phyloP scores from a whole-genome alignment of 2,329 filamentous ascomycete genomes.

The Ophiostoma ips region DNA sequence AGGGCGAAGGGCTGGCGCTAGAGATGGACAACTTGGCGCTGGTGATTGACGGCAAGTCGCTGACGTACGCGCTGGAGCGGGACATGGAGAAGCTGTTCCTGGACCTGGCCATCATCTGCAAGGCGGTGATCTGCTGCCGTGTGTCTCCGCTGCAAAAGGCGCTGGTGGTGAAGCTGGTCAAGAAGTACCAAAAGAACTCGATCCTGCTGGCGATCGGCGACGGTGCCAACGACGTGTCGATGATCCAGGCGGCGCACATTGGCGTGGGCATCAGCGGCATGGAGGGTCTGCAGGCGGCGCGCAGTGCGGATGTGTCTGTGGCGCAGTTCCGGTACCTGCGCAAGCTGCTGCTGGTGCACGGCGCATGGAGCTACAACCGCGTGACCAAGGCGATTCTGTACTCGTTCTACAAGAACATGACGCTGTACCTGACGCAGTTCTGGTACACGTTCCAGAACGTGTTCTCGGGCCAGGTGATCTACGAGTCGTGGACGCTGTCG shows the following conservation, averaged over 20 bases:
- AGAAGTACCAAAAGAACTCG: conserved; percentile 75
- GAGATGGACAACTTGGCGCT: conserved; percentile 81
- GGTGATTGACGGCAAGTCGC: conserved; percentile 88
- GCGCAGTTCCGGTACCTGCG: conserved; percentile 90
- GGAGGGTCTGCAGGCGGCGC: conserved; percentile 90
- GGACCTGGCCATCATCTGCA: conserved; percentile 88
- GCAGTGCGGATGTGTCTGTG: conserved; percentile 90
- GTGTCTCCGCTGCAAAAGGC: conserved; percentile 96
- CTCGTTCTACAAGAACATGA: conserved; percentile 99
- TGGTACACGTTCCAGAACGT: conserved; percentile 99
- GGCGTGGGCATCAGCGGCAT: conserved; percentile 94
- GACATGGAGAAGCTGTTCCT: conserved; percentile 89
- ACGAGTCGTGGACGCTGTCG: conserved; percentile 97
- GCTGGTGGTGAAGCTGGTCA: conserved; percentile 93
- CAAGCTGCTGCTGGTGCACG: conserved; percentile 88
- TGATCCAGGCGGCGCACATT: conserved; percentile 98
- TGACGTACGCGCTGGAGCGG: conserved; percentile 85
- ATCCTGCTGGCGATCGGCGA: conserved; percentile 94
- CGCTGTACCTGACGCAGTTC: conserved; percentile 97
- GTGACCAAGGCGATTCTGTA: conserved; percentile 95
- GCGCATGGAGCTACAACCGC: conserved; percentile 93
- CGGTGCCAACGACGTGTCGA: conserved; percentile 97
- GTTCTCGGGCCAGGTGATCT: conserved; percentile 95
- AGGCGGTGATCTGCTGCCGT: conserved; percentile 96
- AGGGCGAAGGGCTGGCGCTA: conserved; percentile 54